Evolutionary conservation across 441 rosid species (phyloP).

Genomic region (Viola pubescens): DNA sequence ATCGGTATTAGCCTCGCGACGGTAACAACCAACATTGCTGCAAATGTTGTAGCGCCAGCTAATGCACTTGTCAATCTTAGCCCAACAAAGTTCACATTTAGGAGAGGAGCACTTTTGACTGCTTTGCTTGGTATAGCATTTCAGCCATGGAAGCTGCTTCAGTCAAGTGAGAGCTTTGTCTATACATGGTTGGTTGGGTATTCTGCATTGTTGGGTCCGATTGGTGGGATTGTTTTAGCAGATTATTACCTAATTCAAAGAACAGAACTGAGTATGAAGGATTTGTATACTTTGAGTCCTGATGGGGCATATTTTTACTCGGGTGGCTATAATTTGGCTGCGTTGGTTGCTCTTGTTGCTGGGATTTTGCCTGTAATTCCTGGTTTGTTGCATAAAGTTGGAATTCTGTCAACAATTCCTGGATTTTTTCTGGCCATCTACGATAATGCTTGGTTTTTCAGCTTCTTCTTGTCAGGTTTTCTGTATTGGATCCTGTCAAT

Average conservation of each 20-base stretch:
- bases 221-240: slow-evolving; percentile 58
- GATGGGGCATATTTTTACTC: slow-evolving; percentile 53
- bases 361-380: slow-evolving; percentile 83
- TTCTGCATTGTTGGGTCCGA: slow-evolving; percentile 82
- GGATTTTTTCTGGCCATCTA: slow-evolving; percentile 42
- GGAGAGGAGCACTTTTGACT: slow-evolving; percentile 66
- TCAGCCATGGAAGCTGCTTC: slow-evolving; percentile 79
- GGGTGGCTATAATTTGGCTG: slow-evolving; percentile 56
- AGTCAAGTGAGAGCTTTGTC: slow-evolving; percentile 89
- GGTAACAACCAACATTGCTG: slow-evolving; percentile 81
- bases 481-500: slow-evolving; percentile 46
- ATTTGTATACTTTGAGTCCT: slow-evolving; percentile 53
- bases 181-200: slow-evolving; percentile 92
- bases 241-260: slow-evolving; percentile 65
- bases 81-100: slow-evolving; percentile 68
- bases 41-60: slow-evolving; percentile 83
- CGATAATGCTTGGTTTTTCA: slow-evolving; percentile 83
- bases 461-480: slow-evolving; percentile 60
- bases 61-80: slow-evolving; percentile 77
- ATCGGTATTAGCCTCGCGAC: slow-evolving; percentile 74
- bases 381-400: slow-evolving; percentile 65
- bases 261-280: slow-evolving; percentile 36
- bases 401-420: slow-evolving; percentile 32
- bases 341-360: slow-evolving; percentile 43
- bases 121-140: slow-evolving; percentile 71